phyloP scores from a whole-genome alignment of 2,329 filamentous ascomycete species.

The Aspergillus texensis region DNA sequence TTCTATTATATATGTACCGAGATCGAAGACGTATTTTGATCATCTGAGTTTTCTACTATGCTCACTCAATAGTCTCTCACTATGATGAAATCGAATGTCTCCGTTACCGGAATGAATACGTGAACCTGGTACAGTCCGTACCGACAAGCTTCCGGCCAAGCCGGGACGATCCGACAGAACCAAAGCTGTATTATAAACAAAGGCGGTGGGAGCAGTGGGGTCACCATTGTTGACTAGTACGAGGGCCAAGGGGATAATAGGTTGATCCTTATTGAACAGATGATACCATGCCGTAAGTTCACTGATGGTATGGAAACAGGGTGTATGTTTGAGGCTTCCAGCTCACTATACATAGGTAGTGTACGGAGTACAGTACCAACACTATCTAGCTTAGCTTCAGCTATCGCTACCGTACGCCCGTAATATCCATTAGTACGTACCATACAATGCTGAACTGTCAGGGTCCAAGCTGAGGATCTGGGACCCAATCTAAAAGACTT shows the following conservation, averaged over 20 bases:
- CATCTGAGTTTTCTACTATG: no score
- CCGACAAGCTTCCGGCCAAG: slow-evolving; percentile 24
- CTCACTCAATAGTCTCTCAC: no score
- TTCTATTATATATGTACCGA: not conserved
- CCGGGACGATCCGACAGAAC: slow-evolving; percentile 23
- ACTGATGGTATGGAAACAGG: not conserved
- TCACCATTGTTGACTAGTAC: not conserved
- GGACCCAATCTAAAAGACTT: not conserved
- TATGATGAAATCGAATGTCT: not conserved
- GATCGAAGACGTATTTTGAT: not conserved
- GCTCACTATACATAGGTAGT: not conserved
- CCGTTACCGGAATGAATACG: not conserved
- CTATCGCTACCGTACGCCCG: not conserved
- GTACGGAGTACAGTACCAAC: not conserved
- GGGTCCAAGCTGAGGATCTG: not conserved
- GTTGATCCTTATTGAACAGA: not conserved
- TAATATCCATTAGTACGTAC: not conserved
- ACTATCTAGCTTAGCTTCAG: no score
- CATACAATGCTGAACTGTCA: not conserved
- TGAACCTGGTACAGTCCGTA: not conserved
- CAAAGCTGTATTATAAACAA: not conserved
- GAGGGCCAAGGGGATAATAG: not conserved
- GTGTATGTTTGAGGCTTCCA: no score
- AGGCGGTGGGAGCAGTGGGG: not conserved
- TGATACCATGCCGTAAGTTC: not conserved